phyloP scores from a whole-genome alignment of 2,329 filamentous ascomycete species.

The Calonectria naviculata region DNA sequence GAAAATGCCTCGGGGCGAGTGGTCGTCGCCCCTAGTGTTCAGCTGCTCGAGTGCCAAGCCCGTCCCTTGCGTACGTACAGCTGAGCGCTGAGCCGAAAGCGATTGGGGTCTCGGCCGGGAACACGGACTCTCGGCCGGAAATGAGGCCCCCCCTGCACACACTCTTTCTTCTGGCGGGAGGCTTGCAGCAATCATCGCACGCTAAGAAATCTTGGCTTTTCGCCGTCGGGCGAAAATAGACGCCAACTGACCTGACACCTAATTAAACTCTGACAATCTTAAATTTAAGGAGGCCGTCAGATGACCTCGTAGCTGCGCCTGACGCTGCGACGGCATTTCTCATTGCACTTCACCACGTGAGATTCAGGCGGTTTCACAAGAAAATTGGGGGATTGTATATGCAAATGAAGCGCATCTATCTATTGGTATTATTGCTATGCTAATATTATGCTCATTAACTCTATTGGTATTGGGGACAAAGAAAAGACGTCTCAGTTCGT shows the following conservation, averaged over 20 bases:
- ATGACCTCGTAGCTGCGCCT: neutral
- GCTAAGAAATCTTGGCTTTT: neutral
- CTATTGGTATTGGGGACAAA: slow-evolving; percentile 1
- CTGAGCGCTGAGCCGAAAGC: neutral
- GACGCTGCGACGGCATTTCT: neutral
- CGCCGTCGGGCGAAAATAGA: neutral
- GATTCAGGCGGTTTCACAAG: neutral
- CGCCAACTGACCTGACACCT: neutral
- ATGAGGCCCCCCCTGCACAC: neutral
- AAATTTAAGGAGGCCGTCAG: neutral
- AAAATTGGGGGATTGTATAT: neutral
- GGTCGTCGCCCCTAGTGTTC: neutral
- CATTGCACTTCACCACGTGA: neutral
- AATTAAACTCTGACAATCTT: neutral
- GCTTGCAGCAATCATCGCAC: neutral
- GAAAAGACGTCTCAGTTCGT: slow-evolving; percentile 3
- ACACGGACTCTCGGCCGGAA: neutral
- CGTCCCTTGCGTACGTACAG: too few species aligned
- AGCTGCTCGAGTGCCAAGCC: neutral
- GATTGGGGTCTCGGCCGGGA: neutral
- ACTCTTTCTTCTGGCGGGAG: neutral
- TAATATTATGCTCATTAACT: neutral
- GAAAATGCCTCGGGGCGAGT: neutral
- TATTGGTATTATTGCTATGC: neutral
- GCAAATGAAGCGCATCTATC: neutral